Conservation (phyloP, 257 asterid genomes). For the Paraleonurus japonicus region DNA sequence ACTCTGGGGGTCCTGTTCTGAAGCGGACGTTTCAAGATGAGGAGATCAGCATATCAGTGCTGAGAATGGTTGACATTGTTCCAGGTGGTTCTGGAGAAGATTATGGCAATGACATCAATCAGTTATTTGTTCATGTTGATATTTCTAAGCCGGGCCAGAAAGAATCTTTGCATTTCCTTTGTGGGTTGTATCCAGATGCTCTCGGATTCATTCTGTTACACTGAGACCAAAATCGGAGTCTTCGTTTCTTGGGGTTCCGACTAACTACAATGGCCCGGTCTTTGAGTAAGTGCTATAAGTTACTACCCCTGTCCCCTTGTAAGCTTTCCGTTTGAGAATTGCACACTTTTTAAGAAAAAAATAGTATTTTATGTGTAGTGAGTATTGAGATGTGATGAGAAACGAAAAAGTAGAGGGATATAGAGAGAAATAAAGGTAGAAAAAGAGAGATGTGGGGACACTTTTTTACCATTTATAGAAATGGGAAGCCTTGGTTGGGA, state of each 20-base stretch:
- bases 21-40: slow-evolving; percentile 62
- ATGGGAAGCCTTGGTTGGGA: too few species aligned
- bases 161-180: slow-evolving; percentile 75
- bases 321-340: too few species aligned
- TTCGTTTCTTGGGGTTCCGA: slow-evolving; percentile 47
- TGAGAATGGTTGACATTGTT: slow-evolving; percentile 67
- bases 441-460: too few species aligned
- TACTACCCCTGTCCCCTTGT: too few species aligned
- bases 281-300: slow-evolving; percentile 67
- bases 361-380: too few species aligned
- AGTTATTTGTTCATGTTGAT: slow-evolving; percentile 76
- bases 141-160: slow-evolving; percentile 74
- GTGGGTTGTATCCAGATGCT: slow-evolving; percentile 96
- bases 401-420: too few species aligned
- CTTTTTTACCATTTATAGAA: too few species aligned
- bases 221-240: slow-evolving; percentile 62
- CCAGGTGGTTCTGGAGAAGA: slow-evolving; percentile 66
- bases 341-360: too few species aligned
- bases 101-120: slow-evolving; percentile 49
- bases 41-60: slow-evolving; percentile 73
- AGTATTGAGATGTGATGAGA: too few species aligned
- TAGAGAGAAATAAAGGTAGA: too few species aligned
- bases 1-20: slow-evolving; percentile 76
- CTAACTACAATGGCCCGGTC: slow-evolving; percentile 68
- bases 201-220: slow-evolving; percentile 80